These are phyloP conservation scores for Aquilaria agallochum DNA, from an alignment of 441 rosid species.

Conservation along the genomic window DNA sequence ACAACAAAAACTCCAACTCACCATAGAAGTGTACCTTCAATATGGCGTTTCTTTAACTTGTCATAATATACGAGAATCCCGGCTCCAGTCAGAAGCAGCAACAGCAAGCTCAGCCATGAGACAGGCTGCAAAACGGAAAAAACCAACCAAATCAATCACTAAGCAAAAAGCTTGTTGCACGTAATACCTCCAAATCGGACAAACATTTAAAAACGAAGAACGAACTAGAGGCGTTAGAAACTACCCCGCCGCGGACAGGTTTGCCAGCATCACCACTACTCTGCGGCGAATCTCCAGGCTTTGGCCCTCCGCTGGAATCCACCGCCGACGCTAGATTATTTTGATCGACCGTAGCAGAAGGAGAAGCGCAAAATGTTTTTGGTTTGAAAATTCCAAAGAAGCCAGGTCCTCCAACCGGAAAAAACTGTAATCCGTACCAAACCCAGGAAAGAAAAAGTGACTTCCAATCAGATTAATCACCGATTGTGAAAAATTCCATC, in stretches of 20 bases:
- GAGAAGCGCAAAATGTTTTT: conserved; percentile 26
- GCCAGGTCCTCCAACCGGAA: conserved; percentile 27
- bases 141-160: conserved; percentile 12
- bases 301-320: conserved; percentile 38
- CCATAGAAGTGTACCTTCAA: conserved; percentile 94
- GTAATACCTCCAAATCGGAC: not conserved
- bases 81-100: conserved; percentile 71
- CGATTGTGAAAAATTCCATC: not conserved
- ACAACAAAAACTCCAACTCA: conserved; percentile 39
- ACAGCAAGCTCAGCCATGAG: conserved; percentile 87
- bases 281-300: conserved; percentile 48
- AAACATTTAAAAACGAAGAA: not conserved
- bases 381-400: conserved; percentile 26
- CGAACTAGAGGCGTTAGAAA: not conserved
- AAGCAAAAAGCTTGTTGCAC: not conserved
- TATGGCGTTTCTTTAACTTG: conserved; percentile 69
- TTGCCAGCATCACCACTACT: conserved; percentile 55
- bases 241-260: conserved; percentile 93
- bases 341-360: conserved; percentile 19
- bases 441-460: not conserved
- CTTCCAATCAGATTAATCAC: not conserved
- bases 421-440: conserved; percentile 19
- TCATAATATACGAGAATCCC: conserved; percentile 73
- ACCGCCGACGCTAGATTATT: conserved; percentile 6
- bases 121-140: conserved; percentile 76